Evolutionary conservation across 169 alveolate species (phyloP), one percentile per base, ranked within the genome.

Genomic region (Cryptosporidium meleagridis): DNA sequence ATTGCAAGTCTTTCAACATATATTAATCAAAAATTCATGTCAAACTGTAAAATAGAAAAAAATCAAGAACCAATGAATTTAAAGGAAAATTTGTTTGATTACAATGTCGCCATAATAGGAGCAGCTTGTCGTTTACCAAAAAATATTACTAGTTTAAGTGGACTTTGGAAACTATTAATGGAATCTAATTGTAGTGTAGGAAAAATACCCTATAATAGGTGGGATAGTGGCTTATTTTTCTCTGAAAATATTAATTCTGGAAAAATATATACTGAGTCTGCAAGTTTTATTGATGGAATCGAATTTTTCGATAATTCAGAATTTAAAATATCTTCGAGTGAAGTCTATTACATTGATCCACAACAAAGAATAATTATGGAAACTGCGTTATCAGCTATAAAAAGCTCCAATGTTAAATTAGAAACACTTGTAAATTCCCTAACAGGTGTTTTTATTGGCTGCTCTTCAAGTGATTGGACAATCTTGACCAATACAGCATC

Each of bases 361-460:
- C 95, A 94, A 80, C 96, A 94, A 87, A 92, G 96, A 23, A 68
- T 94, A 48, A 85, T 91, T 0, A 52, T 94, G 52, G 95, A 92
- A 48, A 80, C 67, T 39, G 44, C 69, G 14, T 80, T 23, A 45
- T 45, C 10, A 8, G 75, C 89, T 21, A 80, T 80, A 41, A 31
- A 65, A 59, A 59, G 45, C 44, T 80, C 89, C 26, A 61, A 53
- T 14, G 3, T 80, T 12, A 26, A 59, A 44, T 35, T 62, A 80
- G 51, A 51, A 41, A 23, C 41, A 16, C 55, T 80, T 6, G 23
- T 26, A 33, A 62, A 51, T 29, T 44, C 73, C 3, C 69, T 58
- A 23, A 86, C 92, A 10, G 94, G 94, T 7, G 94, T 92, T 8
- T 92, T 73, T 62, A 75, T 91, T 39, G 93, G 93, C 0, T 68